Evolutionary conservation across 2,329 filamentous ascomycete genomes (phyloP), one percentile per base, ranked within the genome.

Genomic region (Tolypocladium cylindrosporum): DNA sequence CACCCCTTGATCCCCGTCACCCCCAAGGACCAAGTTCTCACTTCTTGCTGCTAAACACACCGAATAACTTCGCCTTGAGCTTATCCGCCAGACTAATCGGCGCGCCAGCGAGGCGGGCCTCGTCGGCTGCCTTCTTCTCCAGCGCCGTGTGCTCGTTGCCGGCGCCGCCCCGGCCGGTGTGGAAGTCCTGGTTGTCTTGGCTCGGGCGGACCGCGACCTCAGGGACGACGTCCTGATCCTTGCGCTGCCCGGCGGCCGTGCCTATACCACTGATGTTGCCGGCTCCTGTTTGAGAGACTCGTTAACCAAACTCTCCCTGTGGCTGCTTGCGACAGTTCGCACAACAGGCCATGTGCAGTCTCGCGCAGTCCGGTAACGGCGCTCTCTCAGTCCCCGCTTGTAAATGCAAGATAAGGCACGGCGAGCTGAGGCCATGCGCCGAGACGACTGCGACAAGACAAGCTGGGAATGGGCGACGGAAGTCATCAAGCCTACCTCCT

Each of bases 91-190:
- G 65, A 39, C 81, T 73, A 54, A 71, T 64, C 57, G 73, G 72
- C 10, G 69, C 63, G 41, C 61, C 63, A n/a, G 59, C 60, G 40
- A 62, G 56, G 62, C 55, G 45, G 65, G 64, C 62, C 70, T 66
- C 31, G 69, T 66, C 19, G 66, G 63, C 9, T 66, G 60, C 57
- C 67, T 43, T 67, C 64, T 69, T 68, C 60, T 72, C 67, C 59
- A 61, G 64, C 13, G 67, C 67, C 52, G 73, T 63, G 63, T 78
- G 74, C 68, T 79, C 79, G 68, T 86, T 86, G 55, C 82, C 83
- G 11, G 79, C 81, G 59, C 83, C 83, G 65, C 83, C 83, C 39
- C 83, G 82, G 58, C 83, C 83, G 45, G 77, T 79, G 72, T 86
- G 82, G 69, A 76, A 80, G 66, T 82, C 79, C 59, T 71, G 67